Evolutionary conservation across 331 rosid species (phyloP), one percentile per base, ranked within the genome.

Genomic region (Quercus lobata): DNA sequence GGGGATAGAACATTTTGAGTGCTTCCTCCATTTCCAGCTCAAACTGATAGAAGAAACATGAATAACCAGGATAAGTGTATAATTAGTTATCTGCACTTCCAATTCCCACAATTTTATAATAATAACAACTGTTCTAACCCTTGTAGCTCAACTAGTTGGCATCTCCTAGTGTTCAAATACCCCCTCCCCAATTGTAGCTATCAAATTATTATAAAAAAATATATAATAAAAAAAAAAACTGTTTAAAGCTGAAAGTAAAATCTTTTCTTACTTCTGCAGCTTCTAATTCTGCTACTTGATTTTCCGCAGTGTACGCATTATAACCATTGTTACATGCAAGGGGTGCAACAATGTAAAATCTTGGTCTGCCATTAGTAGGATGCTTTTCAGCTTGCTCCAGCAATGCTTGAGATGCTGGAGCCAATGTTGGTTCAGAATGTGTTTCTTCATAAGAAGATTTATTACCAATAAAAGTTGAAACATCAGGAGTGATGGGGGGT

Each of bases 201-300:
- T 37, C 44, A 37, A 37, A 37, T 37, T 37, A 37, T 37, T 7
- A 37, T 5, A 27, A 27, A 27, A 27, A 27, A 2, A 27, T 27
- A 27, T 6, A 5, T 6, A 35, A 37, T 1, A 37, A 35, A 7
- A 53, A 63, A 63, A 72, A 12, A 76, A 6, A 6, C 25, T 9
- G 58, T 25, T 19, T 77, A 7, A 69, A 73, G 79, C 62, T 52
- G 49, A 83, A 83, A 61, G 19, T 32, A 22, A 58, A 58, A 21
- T 17, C 73, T 61, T 37, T 54, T 76, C 92, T 88, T 82, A 92
- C 94, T 83, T 87, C 82, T 3, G 69, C 66, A 71, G 81, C 61
- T 9, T 44, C 17, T 37, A 60, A 73, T 69, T 76, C 54, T 16
- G 25, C 55, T 77, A 24, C 55, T 69, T 77, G 76, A 77, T 73